These are phyloP conservation scores for Ceratobasidium sp. DNA, from an alignment of 1,284 basidiomycete genomes.

Conservation along the genomic window DNA sequence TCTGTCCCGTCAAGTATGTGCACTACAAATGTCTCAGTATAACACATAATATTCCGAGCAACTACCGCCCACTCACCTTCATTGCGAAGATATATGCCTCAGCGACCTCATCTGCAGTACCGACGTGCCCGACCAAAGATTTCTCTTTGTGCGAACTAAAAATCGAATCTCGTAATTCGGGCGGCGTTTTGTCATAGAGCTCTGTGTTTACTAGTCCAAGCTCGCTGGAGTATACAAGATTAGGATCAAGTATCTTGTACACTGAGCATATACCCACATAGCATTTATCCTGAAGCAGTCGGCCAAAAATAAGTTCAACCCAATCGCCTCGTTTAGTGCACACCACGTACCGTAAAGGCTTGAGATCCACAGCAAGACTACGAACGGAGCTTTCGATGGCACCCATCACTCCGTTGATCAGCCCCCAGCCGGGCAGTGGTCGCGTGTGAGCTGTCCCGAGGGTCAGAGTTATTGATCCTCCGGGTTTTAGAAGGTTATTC, in stretches of 20 bases:
- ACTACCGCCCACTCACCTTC: background rate
- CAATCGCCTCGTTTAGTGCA: background rate
- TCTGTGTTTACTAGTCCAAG: conserved; percentile 19
- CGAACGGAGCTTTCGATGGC: conserved; percentile 2
- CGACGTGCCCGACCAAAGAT: conserved; percentile 13
- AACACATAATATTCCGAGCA: background rate
- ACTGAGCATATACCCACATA: background rate
- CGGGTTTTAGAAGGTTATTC: conserved; percentile 3
- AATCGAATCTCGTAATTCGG: background rate
- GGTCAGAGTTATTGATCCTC: conserved; percentile 8
- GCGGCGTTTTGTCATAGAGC: background rate
- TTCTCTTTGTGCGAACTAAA: background rate
- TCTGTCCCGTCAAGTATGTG: no score
- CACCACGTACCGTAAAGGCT: background rate
- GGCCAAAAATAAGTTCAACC: background rate
- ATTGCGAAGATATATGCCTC: conserved; percentile 39
- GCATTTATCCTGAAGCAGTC: conserved; percentile 12
- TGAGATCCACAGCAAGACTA: conserved; percentile 17
- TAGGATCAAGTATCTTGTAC: background rate
- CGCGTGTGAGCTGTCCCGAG: background rate
- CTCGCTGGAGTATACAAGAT: background rate
- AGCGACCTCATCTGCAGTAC: background rate
- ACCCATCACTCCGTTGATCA: background rate
- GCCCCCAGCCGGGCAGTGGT: conserved; percentile 1
- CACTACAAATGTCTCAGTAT: background rate